Base-by-base conservation (phyloP, 768 basidiomycete genomes). In the Dentipellis fragilis region DNA sequence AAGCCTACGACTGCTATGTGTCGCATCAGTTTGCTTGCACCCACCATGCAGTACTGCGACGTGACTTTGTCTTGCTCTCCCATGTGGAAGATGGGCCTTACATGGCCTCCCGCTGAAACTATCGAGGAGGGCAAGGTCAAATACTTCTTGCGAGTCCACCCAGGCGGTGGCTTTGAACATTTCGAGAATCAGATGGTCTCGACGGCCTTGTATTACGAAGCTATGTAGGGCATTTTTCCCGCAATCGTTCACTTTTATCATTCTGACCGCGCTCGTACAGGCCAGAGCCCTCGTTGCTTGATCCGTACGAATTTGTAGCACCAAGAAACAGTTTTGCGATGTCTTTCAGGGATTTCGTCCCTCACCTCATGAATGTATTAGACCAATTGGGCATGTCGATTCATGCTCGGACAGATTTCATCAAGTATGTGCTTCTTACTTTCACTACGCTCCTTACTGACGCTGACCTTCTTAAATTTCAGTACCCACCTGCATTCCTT, bases 251-350 rank as follows among this genome's bases (percentile, higher is more conserved):
- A 34, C 38, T 38, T 23, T 12, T 9, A 29, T 8, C 23, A 7
- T 37, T 49, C 52, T 49, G 19, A 39, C 54, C 58, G 46, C 57
- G 58, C 21, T 39, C 36, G 47, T 16, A n/a, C 62, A 93, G 90
- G 64, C 90, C 90, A 0, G 89, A 93, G 56, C 80, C 84, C 14
- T 69, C 71, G 9, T 83, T 87, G 80, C 72, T 90, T 39, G 87
- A 91, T 63, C 88, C 89, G 4, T 76, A 77, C 54, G 85, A 88
- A 55, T 88, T 87, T 63, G 81, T 93, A 58, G 81, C 84, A 1
- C 87, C 88, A 9, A 79, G 86, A 49, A 93, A 91, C 64, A 84
- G 90, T 58, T 93, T 82, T 62, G 90, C 89, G 0, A 89, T 93
- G 88, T 77, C 87, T 1, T 83, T 85, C 67, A 73, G 76, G 42